Evolutionary conservation across 306 rosid genomes (phyloP).

Genomic region (Pachyrhizus erosus): DNA sequence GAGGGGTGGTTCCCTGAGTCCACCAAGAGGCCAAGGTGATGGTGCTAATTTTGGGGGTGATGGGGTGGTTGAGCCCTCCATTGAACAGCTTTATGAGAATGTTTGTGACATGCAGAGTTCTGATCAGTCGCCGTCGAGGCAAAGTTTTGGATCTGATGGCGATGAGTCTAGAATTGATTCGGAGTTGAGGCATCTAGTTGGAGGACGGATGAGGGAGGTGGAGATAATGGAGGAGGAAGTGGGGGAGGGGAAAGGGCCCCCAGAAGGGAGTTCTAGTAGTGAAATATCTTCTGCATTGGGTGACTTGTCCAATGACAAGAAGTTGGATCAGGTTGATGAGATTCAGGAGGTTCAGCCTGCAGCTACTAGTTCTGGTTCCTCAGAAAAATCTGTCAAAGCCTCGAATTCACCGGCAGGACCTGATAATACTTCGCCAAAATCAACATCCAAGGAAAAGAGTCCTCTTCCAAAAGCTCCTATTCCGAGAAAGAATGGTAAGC

Average conservation of each 20-base stretch:
- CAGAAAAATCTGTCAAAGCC: constrained; percentile 56
- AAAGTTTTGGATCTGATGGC: constrained; percentile 88
- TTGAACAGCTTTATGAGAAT: constrained; percentile 94
- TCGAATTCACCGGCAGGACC: constrained; percentile 44
- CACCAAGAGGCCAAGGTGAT: constrained; percentile 43
- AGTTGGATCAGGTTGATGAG: constrained; percentile 52
- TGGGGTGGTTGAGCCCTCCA: constrained; percentile 74
- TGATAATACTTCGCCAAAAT: constrained; percentile 50
- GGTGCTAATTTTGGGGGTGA: constrained; percentile 48
- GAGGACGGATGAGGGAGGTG: constrained; percentile 92
- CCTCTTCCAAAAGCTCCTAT: constrained; percentile 61
- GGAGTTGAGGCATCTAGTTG: constrained; percentile 87
- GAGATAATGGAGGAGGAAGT: constrained; percentile 95
- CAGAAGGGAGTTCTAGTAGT: constrained; percentile 52
- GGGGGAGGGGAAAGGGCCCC: constrained; percentile 57
- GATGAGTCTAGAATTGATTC: constrained; percentile 97
- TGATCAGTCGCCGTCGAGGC: constrained; percentile 87
- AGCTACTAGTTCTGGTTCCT: constrained; percentile 57
- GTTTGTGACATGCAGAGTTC: constrained; percentile 99
- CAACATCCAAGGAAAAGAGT: constrained; percentile 64
- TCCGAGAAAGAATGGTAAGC: constrained; percentile 52
- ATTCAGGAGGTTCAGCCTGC: constrained; percentile 47
- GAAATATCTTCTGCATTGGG: constrained; percentile 63
- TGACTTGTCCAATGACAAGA: constrained; percentile 54
- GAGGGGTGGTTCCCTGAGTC: constrained; percentile 49